Conservation (phyloP, 495 filamentous ascomycete genomes). For the Aspergillus homomorphus region DNA sequence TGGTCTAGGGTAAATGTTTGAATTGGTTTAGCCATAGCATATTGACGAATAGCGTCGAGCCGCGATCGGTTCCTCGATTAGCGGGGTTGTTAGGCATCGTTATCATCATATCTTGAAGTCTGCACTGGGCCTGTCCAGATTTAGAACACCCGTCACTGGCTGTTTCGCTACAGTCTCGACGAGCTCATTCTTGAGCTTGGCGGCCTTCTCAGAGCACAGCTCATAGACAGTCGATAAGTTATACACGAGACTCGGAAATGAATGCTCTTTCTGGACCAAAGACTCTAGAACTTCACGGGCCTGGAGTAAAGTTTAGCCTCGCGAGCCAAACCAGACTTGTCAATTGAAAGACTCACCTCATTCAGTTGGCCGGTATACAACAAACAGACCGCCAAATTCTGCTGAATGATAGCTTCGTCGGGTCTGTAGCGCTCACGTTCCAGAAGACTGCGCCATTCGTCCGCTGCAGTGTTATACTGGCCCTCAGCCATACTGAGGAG, state of each 20-base stretch:
- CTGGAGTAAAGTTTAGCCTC: constrained; percentile 27
- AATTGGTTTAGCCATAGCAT: neutral
- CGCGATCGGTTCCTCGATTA: neutral
- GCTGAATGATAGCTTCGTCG: constrained; percentile 53
- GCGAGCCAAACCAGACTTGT: neutral
- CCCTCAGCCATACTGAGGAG: constrained; percentile 78
- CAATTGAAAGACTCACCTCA: constrained; percentile 51
- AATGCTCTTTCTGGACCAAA: constrained; percentile 55
- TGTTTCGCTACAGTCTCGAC: constrained; percentile 64
- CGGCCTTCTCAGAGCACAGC: constrained; percentile 75
- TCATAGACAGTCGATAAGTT: constrained; percentile 92
- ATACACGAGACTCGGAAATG: constrained; percentile 76
- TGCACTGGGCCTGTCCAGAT: constrained; percentile 65
- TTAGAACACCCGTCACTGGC: constrained; percentile 40
- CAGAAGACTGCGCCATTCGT: constrained; percentile 59
- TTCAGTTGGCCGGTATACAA: constrained; percentile 75
- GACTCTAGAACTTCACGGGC: constrained; percentile 60
- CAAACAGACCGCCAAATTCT: constrained; percentile 79
- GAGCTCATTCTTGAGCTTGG: constrained; percentile 62
- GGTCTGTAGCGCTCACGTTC: constrained; percentile 28
- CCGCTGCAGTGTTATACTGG: constrained; percentile 59
- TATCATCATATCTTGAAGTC: constrained; percentile 72
- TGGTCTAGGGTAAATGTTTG: constrained; percentile 6
- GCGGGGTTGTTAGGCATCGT: neutral
- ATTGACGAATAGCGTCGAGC: neutral